These are phyloP conservation scores for Ashbya aceris DNA, from an alignment of 1,139 yeast species.

Conservation along the genomic window DNA sequence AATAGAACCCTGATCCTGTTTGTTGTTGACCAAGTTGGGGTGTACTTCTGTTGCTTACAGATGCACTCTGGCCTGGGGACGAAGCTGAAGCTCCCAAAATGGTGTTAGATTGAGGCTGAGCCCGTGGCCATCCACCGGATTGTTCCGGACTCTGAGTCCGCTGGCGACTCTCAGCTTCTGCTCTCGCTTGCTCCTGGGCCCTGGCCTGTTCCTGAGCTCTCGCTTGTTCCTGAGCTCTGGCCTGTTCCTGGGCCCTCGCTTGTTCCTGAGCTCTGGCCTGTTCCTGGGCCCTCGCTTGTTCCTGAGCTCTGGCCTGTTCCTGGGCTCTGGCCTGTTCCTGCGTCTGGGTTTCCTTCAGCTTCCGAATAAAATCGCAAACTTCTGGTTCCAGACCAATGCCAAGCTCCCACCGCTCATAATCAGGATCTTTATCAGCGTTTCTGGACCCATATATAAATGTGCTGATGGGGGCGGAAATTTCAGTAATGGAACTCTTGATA, in stretches of 20 bases:
- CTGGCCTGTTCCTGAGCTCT: background rate
- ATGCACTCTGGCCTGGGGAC: conserved; percentile 2
- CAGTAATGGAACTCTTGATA: conserved; percentile 63
- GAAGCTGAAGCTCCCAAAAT: background rate
- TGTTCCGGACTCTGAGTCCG: no score
- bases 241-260: background rate
- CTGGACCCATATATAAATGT: conserved; percentile 33
- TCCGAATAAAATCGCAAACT: conserved; percentile 55
- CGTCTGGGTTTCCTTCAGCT: conserved; percentile 33
- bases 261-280: background rate
- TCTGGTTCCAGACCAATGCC: conserved; percentile 70
- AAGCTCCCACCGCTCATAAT: conserved; percentile 57
- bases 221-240: background rate
- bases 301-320: background rate
- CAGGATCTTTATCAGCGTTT: conserved; percentile 44
- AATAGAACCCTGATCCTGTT: conserved; percentile 5
- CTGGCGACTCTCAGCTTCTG: no score
- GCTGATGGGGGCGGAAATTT: conserved; percentile 58
- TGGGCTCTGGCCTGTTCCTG: no score
- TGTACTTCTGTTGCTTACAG: background rate
- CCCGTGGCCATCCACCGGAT: no score
- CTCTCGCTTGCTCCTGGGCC: background rate
- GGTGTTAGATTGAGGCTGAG: background rate
- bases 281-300: background rate
- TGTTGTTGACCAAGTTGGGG: no score